Conservation (phyloP, 768 basidiomycete species). For the Paxillus rubicundulus region DNA sequence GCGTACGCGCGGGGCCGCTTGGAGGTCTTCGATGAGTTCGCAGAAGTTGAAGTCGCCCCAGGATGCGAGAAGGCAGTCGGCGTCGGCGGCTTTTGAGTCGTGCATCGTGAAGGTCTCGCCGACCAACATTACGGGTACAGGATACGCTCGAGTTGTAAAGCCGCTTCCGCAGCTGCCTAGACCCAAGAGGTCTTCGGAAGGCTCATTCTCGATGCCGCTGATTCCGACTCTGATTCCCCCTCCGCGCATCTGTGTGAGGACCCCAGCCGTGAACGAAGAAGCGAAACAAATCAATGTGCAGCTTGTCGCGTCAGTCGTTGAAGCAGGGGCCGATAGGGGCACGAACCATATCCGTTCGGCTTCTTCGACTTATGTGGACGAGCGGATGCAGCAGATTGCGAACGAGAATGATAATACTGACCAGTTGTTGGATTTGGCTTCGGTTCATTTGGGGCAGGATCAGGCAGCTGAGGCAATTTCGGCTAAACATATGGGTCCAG, state of each 20-base stretch:
- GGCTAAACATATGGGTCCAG: not conserved
- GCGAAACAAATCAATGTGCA: not conserved
- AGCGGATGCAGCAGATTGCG: not conserved
- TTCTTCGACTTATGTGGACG: not conserved
- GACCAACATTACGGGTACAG: not conserved
- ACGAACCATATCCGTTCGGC: no score
- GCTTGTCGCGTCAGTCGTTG: not conserved
- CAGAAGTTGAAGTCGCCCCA: not conserved
- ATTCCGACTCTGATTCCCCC: not conserved
- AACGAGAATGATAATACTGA: constrained; percentile 14
- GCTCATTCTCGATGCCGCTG: not conserved
- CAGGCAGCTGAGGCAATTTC: not conserved
- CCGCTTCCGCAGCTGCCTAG: not conserved
- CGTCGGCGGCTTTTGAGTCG: constrained; percentile 13
- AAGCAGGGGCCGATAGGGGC: no score
- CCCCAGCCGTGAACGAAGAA: not conserved
- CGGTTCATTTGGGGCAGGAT: constrained; percentile 18
- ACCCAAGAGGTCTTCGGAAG: not conserved
- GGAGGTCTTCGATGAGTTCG: not conserved
- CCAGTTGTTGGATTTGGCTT: constrained; percentile 22
- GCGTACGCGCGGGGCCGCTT: not conserved
- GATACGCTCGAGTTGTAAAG: not conserved
- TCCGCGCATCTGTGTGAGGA: not conserved
- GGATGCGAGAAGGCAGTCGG: constrained; percentile 11
- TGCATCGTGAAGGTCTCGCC: constrained; percentile 16